Evolutionary conservation across 2,329 filamentous ascomycete species (phyloP).

Genomic region (Sclerotinia subarctica): DNA sequence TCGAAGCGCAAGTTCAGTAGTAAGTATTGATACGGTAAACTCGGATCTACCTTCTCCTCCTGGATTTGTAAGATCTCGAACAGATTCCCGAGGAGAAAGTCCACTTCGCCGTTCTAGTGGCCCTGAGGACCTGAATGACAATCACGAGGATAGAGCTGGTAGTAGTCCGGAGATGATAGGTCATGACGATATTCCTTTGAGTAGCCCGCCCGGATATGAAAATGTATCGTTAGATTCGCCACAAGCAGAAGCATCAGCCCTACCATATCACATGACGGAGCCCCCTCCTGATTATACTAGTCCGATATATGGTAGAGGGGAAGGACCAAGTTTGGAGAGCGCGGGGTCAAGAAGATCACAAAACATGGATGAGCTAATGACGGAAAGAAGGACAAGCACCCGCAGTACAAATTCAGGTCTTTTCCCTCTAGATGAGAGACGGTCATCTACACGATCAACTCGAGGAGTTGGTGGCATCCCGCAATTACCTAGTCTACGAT

Average conservation of each 20-base stretch:
- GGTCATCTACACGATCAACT: constrained; percentile 19
- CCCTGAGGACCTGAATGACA: constrained; percentile 23
- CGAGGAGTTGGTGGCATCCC: constrained; percentile 44
- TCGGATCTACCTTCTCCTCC: constrained; percentile 44
- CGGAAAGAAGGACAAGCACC: constrained; percentile 25
- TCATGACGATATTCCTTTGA: constrained; percentile 35
- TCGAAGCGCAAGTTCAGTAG: constrained; percentile 51
- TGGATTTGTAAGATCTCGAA: constrained; percentile 41
- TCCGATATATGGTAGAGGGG: constrained; percentile 29
- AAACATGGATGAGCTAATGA: constrained; percentile 23
- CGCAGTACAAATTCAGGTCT: constrained; percentile 14
- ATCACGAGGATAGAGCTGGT: constrained; percentile 30
- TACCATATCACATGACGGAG: constrained; percentile 22
- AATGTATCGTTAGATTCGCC: constrained; percentile 35
- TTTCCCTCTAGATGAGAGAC: neutral
- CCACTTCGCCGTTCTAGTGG: constrained; percentile 26
- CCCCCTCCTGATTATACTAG: constrained; percentile 36
- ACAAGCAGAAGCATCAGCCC: constrained; percentile 18
- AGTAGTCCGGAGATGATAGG: constrained; percentile 37
- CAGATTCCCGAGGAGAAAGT: constrained; percentile 46
- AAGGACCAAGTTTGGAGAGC: constrained; percentile 21
- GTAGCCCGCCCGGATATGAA: constrained; percentile 37
- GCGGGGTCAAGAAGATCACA: constrained; percentile 26
- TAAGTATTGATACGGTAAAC: constrained; percentile 51
- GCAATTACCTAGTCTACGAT: constrained; percentile 52